Conservation (phyloP, 2,329 filamentous ascomycete genomes). For the Aureobasidium sp. region DNA sequence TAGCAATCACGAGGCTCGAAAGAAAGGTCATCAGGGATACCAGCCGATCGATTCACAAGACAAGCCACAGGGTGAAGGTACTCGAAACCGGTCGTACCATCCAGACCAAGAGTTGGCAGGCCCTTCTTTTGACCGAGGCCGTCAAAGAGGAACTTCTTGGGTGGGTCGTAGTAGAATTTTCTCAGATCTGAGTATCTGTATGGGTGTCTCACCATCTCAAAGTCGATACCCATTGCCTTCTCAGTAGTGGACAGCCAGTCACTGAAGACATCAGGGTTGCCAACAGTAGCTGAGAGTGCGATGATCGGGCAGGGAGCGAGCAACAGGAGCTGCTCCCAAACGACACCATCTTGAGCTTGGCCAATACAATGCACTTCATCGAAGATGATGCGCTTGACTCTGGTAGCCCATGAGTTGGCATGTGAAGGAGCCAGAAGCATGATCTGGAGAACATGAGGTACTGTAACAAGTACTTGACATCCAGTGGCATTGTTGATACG, state of each 20-base stretch:
- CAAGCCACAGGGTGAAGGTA: slow-evolving; percentile 62
- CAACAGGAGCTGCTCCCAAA: slow-evolving; percentile 73
- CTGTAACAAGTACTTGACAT: slow-evolving; percentile 70
- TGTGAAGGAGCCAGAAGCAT: slow-evolving; percentile 64
- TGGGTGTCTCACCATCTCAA: slow-evolving; percentile 62
- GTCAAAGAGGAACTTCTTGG: slow-evolving; percentile 43
- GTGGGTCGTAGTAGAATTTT: slow-evolving; percentile 62
- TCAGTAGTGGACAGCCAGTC: slow-evolving; percentile 62
- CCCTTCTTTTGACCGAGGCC: slow-evolving; percentile 40
- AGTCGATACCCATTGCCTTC: slow-evolving; percentile 52
- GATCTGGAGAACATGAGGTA: slow-evolving; percentile 71
- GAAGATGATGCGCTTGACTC: slow-evolving; percentile 70
- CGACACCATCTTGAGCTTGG: slow-evolving; percentile 64
- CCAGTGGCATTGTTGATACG: slow-evolving; percentile 65
- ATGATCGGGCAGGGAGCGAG: slow-evolving; percentile 71
- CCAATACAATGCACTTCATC: slow-evolving; percentile 79
- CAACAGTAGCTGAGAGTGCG: slow-evolving; percentile 71
- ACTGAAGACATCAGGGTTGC: slow-evolving; percentile 64
- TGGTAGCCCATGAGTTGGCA: slow-evolving; percentile 58
- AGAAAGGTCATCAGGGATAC: slow-evolving; percentile 59
- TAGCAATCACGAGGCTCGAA: slow-evolving; percentile 67
- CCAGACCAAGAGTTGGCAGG: slow-evolving; percentile 41
- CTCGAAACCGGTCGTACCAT: slow-evolving; percentile 44
- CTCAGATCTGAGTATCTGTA: slow-evolving; percentile 69
- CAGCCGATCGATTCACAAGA: slow-evolving; percentile 54